Conservation (phyloP, 257 asterid species). For the Leonotis leonurus region DNA sequence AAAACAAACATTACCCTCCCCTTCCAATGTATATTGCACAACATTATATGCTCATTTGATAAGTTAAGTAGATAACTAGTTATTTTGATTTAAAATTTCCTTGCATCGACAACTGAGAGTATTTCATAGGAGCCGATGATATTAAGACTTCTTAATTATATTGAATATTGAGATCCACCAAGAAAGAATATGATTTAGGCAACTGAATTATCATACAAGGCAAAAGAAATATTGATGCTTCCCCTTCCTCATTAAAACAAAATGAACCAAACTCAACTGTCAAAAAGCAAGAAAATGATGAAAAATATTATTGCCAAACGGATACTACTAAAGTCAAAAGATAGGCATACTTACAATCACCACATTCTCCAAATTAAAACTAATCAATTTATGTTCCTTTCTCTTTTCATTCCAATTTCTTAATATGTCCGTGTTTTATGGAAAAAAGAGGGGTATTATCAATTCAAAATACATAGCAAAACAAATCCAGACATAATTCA, state of each 20-base stretch:
- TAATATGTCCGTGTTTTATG: not conserved
- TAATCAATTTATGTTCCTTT: not conserved
- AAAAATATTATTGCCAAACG: not conserved
- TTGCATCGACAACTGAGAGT: not conserved
- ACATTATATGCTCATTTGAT: not conserved
- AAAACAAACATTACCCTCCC: not conserved
- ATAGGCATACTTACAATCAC: not conserved
- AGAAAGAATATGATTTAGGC: not conserved
- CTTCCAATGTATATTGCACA: not conserved
- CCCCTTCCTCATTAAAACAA: not conserved
- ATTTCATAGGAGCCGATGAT: not conserved
- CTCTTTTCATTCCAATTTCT: not conserved
- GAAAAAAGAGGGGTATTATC: not conserved
- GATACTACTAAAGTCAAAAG: not conserved
- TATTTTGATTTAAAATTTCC: not conserved
- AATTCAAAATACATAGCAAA: not conserved
- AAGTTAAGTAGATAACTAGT: not conserved
- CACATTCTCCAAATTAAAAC: not conserved
- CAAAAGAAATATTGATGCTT: not conserved
- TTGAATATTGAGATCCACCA: not conserved
- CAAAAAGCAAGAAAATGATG: not conserved
- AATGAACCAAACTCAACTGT: not conserved
- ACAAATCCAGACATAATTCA: not conserved
- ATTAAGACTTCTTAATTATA: not conserved
- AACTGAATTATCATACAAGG: constrained; percentile 1